phyloP scores from a whole-genome alignment of 2,329 filamentous ascomycete genomes.

The Didymella glomerata region DNA sequence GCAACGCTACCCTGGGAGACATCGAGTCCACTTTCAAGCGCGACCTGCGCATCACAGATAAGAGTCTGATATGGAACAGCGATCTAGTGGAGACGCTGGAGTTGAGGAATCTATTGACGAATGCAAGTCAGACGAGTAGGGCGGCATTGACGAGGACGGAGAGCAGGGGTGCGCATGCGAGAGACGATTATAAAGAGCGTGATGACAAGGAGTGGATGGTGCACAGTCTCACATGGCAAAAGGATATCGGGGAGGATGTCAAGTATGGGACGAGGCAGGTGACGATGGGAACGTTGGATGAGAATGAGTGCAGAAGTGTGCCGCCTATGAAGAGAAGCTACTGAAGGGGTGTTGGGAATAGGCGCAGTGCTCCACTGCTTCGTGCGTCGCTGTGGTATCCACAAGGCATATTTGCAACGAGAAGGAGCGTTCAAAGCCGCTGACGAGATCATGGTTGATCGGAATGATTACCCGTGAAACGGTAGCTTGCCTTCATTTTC shows the following conservation, averaged over 20 bases:
- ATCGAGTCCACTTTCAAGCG: slow-evolving; percentile 51
- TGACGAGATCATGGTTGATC: no score
- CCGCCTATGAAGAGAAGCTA: slow-evolving; percentile 49
- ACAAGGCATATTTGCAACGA: no score
- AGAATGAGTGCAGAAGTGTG: slow-evolving; percentile 54
- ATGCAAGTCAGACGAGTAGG: slow-evolving; percentile 58
- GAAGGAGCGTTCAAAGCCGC: no score
- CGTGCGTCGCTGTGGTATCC: no score
- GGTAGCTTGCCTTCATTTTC: no score
- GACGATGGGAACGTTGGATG: slow-evolving; percentile 55
- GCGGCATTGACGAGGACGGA: slow-evolving; percentile 55
- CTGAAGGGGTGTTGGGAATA: slow-evolving; percentile 20
- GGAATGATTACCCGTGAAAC: no score
- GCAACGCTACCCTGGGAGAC: slow-evolving; percentile 43
- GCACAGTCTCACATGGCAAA: slow-evolving; percentile 60
- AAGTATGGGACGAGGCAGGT: slow-evolving; percentile 55
- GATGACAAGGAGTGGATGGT: slow-evolving; percentile 57
- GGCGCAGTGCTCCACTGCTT: no score
- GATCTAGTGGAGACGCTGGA: slow-evolving; percentile 60
- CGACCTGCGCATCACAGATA: slow-evolving; percentile 53
- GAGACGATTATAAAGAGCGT: slow-evolving; percentile 57
- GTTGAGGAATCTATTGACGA: slow-evolving; percentile 57
- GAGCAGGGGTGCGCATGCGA: slow-evolving; percentile 57
- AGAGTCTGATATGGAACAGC: slow-evolving; percentile 59
- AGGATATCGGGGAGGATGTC: slow-evolving; percentile 51